Base-by-base conservation (phyloP, 805 yeast genomes). In the Kazachstania viticola region DNA sequence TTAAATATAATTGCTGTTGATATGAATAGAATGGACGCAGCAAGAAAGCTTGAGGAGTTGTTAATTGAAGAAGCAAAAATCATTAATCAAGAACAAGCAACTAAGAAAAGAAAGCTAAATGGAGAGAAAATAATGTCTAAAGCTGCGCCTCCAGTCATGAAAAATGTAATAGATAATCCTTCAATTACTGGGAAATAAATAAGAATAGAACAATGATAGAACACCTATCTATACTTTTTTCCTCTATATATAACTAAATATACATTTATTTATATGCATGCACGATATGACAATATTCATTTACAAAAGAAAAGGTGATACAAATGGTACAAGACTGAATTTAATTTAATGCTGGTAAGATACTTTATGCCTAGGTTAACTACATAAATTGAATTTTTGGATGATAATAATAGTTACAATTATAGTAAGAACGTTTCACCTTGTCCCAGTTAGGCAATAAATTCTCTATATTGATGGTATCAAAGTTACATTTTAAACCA, bases 401-500 rank as follows among this genome's bases (percentile, higher is more conserved):
- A 26, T 56, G 61, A 36, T 55, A 54, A 33, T 55, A 56, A 23
- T 45, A 45, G 15, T 48, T 39, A 35, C 58, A 53, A 28, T 55
- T 47, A 34, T 48, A 56, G 29, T 56, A 56, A 15, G 60, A 54
- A 25, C 58, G 46, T 25, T 54, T 50, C 13, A 56, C 56, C 15
- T 50, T 47, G 14, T 46, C 41, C 61, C 61, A 56, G 25, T 51
- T 39, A n/a, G 53, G 52, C 14, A 41, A 27, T 13, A 43, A 36
- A 9, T 38, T 33, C 13, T 42, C 45, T 16, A 56, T 44, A 12
- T 44, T 34, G 9, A 50, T 31, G 11, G 40, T 39, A 14, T 49
- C 54, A 57, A 67, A 87, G n/a, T 62, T 54, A 33, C 83, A 75
- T 22, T 62, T 42, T 49, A 87, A 60, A 2, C 97, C 96, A 48